Evolutionary conservation across 306 rosid species (phyloP), one percentile per base, ranked within the genome.

Genomic region (Senna tora): DNA sequence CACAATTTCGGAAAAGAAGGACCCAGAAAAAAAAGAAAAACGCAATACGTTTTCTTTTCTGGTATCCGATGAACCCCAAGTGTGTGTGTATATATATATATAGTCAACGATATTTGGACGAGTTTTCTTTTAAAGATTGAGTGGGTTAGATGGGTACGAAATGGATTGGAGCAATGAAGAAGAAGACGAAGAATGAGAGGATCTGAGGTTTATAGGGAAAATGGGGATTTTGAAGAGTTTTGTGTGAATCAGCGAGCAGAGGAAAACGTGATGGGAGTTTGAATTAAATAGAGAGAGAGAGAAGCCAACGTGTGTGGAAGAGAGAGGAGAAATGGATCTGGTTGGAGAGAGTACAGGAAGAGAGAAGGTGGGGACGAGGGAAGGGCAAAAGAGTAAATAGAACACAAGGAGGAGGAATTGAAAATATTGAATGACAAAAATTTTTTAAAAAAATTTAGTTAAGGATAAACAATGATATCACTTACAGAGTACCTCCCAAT

Each of bases 91-190:
- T 33, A 2, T 33, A 5, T 17, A 34, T 58, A 4, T 9, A 39
- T 52, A 67, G 83, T 84, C 86, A 86, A 86, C 79, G 80, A 68
- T 39, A 65, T 70, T 16, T 67, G 57, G 20, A 55, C 46, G 5
- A 42, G 6, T 12, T 19, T 19, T 60, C 45, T 50, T 45, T 45
- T 20, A n/a, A n/a, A 22, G 33, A 63, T 50, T 73, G 28, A 32
- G 49, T 7, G 8, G 47, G 30, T 3, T 38, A 32, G 16, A 13
- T 19, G 51, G 39, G 9, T 65, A 20, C 50, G 6, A 67, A 72
- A 36, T 46, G 5, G 43, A 51, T 14, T 77, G 41, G 28, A 21
- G 67, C 33, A 64, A 55, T 42, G 32, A 19, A 13, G 7, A 25
- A 25, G 30, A 25, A 25, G 30, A n/a, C n/a, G n/a, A n/a, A n/a